These are phyloP conservation scores for Oryza glaberrima DNA, from an alignment of 176 grass and related monocot species.

Conservation along the genomic window DNA sequence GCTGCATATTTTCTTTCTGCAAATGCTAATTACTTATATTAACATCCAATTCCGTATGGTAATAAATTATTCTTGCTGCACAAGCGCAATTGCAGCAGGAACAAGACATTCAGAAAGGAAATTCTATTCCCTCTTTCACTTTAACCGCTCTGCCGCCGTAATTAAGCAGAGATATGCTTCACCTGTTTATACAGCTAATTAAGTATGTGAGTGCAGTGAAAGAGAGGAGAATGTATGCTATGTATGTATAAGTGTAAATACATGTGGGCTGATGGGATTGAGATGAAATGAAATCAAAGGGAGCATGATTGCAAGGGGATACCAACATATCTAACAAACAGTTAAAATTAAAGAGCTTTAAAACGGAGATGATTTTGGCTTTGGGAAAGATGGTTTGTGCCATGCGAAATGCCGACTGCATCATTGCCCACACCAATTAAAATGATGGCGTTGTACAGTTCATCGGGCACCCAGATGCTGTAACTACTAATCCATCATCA, in stretches of 20 bases:
- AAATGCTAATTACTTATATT: conserved; percentile 26
- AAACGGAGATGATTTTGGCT: not conserved
- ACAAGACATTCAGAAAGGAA: not conserved
- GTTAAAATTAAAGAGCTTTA: not conserved
- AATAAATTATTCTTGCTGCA: conserved; percentile 29
- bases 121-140: conserved; percentile 19
- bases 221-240: too few relatives aligned
- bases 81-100: not conserved
- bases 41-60: not conserved
- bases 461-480: conserved; percentile 21
- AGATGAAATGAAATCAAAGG: not conserved
- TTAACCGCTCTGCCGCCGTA: conserved; percentile 23
- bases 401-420: conserved; percentile 28
- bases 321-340: conserved; percentile 3
- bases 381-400: conserved; percentile 20
- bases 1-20: not conserved
- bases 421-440: conserved; percentile 38
- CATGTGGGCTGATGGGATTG: too few relatives aligned
- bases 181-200: not conserved
- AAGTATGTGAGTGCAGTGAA: too few relatives aligned
- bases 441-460: conserved; percentile 1
- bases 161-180: not conserved
- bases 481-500: not conserved
- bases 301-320: not conserved
- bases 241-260: not conserved